Evolutionary conservation across 805 yeast species (phyloP).

Genomic region (Yarrowia sp.): DNA sequence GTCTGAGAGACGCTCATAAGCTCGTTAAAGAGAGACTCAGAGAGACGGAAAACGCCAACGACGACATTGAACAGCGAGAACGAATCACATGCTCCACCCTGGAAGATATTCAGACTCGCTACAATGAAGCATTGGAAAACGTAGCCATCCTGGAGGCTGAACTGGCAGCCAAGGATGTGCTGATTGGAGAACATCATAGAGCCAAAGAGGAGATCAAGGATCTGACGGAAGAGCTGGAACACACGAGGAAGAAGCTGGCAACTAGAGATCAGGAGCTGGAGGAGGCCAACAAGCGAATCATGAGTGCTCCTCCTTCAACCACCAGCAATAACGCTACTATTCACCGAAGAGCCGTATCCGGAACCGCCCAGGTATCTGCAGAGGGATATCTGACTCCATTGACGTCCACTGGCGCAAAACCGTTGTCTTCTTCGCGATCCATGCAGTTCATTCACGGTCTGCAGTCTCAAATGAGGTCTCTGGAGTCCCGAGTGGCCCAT

Average conservation of each 20-base stretch:
- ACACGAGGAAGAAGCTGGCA: slow-evolving; percentile 40
- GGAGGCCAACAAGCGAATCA: slow-evolving; percentile 28
- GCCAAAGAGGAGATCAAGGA: slow-evolving; percentile 50
- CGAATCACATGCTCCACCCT: slow-evolving; percentile 50
- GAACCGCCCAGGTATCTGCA: slow-evolving; percentile 25
- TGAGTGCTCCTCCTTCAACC: background rate
- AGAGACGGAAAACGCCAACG: slow-evolving; percentile 55
- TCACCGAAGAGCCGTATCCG: slow-evolving; percentile 13
- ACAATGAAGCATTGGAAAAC: slow-evolving; percentile 51
- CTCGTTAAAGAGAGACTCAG: slow-evolving; percentile 49
- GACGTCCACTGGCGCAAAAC: slow-evolving; percentile 1
- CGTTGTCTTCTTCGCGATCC: slow-evolving; percentile 45
- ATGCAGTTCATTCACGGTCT: slow-evolving; percentile 48
- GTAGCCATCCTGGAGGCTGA: slow-evolving; percentile 54
- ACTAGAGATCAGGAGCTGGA: slow-evolving; percentile 33
- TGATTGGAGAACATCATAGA: slow-evolving; percentile 47
- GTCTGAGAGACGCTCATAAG: slow-evolving; percentile 49
- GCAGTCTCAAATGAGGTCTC: slow-evolving; percentile 45
- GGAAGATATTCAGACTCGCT: slow-evolving; percentile 51
- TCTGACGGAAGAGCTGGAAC: slow-evolving; percentile 48
- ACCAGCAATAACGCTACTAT: background rate
- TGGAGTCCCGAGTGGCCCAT: slow-evolving; percentile 47
- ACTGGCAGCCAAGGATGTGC: slow-evolving; percentile 47
- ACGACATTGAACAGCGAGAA: slow-evolving; percentile 55
- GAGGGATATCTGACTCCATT: slow-evolving; percentile 15